These are phyloP conservation scores for Apophysomyces trapeziformis DNA, from an alignment of 371 early-diverging fungal genomes.

Conservation along the genomic window DNA sequence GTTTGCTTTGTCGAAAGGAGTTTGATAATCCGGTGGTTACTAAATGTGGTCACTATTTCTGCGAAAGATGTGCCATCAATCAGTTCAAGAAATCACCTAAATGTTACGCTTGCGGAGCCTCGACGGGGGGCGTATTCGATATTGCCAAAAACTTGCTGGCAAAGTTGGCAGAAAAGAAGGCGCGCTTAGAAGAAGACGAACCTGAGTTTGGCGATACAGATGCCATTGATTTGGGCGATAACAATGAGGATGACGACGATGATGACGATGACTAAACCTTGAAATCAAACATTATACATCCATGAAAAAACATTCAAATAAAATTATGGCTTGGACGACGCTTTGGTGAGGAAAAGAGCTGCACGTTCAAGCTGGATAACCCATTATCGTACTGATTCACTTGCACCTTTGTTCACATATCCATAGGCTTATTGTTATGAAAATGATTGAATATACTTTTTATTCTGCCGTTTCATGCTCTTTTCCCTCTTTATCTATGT, in stretches of 20 bases:
- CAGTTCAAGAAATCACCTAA: constrained; percentile 83
- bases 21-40: constrained; percentile 91
- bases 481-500: too few relatives aligned
- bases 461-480: too few relatives aligned
- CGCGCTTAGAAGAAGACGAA: constrained; percentile 26
- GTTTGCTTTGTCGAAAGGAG: constrained; percentile 87
- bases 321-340: too few relatives aligned
- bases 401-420: too few relatives aligned
- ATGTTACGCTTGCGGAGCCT: constrained; percentile 87
- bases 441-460: too few relatives aligned
- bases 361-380: too few relatives aligned
- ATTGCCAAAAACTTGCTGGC: constrained; percentile 79
- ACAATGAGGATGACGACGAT: constrained; percentile 40
- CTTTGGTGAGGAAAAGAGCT: too few relatives aligned
- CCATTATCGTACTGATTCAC: too few relatives aligned
- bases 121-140: constrained; percentile 88
- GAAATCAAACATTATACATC: background rate
- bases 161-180: constrained; percentile 62
- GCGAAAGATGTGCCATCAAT: constrained; percentile 91
- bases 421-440: too few relatives aligned
- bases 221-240: constrained; percentile 15
- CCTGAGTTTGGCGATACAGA: constrained; percentile 14
- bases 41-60: constrained; percentile 94
- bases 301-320: too few relatives aligned
- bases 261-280: constrained; percentile 34